Base-by-base conservation (phyloP, 176 grass and related monocot genomes). In the Musa troglodytarum region DNA sequence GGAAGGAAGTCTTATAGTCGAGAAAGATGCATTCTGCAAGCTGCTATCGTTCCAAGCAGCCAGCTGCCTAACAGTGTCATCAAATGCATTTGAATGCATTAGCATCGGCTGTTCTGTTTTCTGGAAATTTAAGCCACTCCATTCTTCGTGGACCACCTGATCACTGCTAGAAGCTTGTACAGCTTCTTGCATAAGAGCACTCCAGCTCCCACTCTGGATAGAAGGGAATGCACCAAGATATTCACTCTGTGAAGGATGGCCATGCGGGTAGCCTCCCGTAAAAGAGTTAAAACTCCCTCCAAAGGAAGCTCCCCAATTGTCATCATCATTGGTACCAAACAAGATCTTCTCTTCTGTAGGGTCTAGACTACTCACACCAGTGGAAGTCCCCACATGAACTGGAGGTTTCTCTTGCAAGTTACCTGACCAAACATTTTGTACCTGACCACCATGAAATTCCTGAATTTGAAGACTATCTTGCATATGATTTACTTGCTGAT, bases 131-230 rank as follows among this genome's bases (percentile, higher is more conserved):
- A 93, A 73, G 54, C 90, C 94, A 77, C 80, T 85, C 90, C 90
- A 91, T 79, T 89, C 86, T 85, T 93, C 94, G 74, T 98, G 89
- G 23, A 85, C 77, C 76, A 73, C 87, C 74, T 86, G 86, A 17
- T 93, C 86, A 84, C 88, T 98, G 77, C 81, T 87, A 53, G 90
- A 88, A 78, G 80, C 85, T 77, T 98, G 88, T 68, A 98, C 65
- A 1, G 94, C 90, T 49, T 98, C 90, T 81, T 98, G 94, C 94
- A 98, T 93, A 76, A 98, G 90, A 53, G 94, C 94, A 75, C 94
- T 98, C 94, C 94, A 98, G 67, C 90, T 98, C 72, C 94, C 90
- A 73, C 90, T 88, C 78, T 91, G 88, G 23, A 87, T 52, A 82
- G 94, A 90, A 77, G 90, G 81, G 69, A 86, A 82, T 77, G 81